A percentile compares a stretch with the other conserved stretches of the same genome.
phyloP scores from a whole-genome alignment of 1,139 yeast species.

The Diutina scorzettiae region DNA sequence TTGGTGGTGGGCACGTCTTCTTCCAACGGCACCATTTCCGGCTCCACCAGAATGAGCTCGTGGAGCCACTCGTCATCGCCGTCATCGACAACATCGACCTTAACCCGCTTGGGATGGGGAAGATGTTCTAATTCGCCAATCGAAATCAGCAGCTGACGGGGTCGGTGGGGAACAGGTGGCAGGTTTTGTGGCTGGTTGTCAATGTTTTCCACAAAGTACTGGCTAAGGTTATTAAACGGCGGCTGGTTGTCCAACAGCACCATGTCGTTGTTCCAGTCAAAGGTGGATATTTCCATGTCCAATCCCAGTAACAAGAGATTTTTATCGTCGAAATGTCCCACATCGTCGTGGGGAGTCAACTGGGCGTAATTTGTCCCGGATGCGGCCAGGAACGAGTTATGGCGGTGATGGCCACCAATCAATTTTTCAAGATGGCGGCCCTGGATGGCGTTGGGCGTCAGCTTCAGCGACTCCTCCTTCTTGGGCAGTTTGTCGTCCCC shows the following conservation, averaged over 20 bases:
- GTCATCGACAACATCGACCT: background rate
- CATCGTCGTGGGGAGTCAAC: background rate
- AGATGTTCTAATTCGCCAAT: constrained; percentile 9
- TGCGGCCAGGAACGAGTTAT: constrained; percentile 2
- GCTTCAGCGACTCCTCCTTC: constrained; percentile 1
- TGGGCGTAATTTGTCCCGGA: background rate
- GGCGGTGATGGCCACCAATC: background rate
- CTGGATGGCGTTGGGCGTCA: constrained; percentile 3
- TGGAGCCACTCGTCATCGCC: constrained; percentile 4
- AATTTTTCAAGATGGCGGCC: background rate
- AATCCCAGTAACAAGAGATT: background rate
- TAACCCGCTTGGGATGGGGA: background rate
- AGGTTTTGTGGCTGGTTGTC: background rate
- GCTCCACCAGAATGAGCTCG: background rate
- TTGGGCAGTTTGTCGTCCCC: background rate
- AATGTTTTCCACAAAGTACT: background rate
- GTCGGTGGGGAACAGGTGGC: background rate
- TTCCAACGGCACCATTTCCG: background rate
- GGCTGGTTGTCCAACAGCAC: background rate
- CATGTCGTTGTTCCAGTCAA: background rate
- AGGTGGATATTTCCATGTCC: constrained; percentile 1
- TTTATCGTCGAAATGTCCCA: background rate
- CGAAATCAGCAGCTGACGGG: constrained; percentile 8
- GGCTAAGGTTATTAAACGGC: background rate
- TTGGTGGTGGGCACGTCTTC: background rate